Percentiles rank a stretch among this genome's conserved stretches.
Conservation (phyloP, 2,329 filamentous ascomycete genomes). For the Fusarium avenaceum region DNA sequence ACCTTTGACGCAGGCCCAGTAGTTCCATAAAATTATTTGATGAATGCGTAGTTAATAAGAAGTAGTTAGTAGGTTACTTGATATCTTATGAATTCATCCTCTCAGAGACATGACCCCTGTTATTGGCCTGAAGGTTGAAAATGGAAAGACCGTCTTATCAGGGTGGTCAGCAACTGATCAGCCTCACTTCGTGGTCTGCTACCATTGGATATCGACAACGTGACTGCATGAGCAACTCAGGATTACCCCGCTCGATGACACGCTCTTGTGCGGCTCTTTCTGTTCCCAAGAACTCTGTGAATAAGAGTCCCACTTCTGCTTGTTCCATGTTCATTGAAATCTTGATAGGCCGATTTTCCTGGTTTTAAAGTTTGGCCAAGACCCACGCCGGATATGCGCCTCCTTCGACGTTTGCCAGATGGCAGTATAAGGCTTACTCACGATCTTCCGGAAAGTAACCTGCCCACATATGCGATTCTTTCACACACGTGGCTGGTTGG, state of each 20-base stretch:
- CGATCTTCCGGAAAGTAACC: background rate
- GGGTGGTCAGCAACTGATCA: background rate
- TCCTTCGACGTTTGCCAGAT: background rate
- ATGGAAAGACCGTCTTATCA: background rate
- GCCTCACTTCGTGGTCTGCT: background rate
- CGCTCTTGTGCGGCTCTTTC: background rate
- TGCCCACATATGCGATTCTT: conserved; percentile 26
- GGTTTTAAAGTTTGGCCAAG: background rate
- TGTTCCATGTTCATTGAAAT: background rate
- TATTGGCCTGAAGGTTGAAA: background rate
- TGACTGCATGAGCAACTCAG: background rate
- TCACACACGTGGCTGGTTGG: conserved; percentile 24
- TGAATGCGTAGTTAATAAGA: too few species aligned
- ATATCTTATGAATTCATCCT: too few species aligned
- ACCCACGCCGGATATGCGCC: background rate
- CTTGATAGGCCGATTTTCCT: background rate
- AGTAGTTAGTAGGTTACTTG: too few species aligned
- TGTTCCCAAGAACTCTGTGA: background rate
- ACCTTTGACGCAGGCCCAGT: too few species aligned
- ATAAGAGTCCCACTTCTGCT: background rate
- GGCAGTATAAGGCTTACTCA: background rate
- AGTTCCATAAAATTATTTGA: too few species aligned
- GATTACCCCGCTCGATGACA: background rate
- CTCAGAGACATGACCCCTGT: too few species aligned
- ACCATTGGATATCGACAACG: background rate